phyloP scores from a whole-genome alignment of 169 alveolate genomes.

The Plasmodium billcollinsi region DNA sequence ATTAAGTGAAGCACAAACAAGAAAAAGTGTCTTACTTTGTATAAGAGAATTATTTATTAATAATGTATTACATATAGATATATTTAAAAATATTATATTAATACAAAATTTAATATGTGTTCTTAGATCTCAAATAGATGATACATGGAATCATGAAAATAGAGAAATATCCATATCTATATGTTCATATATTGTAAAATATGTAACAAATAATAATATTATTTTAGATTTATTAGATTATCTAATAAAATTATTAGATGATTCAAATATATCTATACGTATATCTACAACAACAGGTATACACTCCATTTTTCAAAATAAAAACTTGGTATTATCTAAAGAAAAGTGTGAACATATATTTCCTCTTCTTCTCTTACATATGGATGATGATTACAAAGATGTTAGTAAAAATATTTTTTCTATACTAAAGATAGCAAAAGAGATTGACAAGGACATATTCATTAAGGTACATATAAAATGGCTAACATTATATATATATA shows the following conservation, averaged over 20 bases:
- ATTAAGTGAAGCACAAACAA: slow-evolving; percentile 46
- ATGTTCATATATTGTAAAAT: slow-evolving; percentile 32
- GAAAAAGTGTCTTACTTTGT: slow-evolving; percentile 60
- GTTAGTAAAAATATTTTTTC: slow-evolving; percentile 39
- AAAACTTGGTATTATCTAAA: slow-evolving; percentile 17
- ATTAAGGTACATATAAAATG: slow-evolving; percentile 10
- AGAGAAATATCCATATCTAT: slow-evolving; percentile 57
- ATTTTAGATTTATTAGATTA: slow-evolving; percentile 41
- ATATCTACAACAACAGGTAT: slow-evolving; percentile 31
- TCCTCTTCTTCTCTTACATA: slow-evolving; percentile 42
- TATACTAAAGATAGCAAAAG: slow-evolving; percentile 25
- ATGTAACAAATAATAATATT: slow-evolving; percentile 32
- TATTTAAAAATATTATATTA: slow-evolving; percentile 28
- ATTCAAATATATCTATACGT: slow-evolving; percentile 45
- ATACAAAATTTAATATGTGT: slow-evolving; percentile 46
- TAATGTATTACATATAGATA: slow-evolving; percentile 10
- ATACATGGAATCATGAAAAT: slow-evolving; percentile 60
- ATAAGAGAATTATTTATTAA: slow-evolving; percentile 38
- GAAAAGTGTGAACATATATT: slow-evolving; percentile 29
- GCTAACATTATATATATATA: neutral
- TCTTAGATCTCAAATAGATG: slow-evolving; percentile 49
- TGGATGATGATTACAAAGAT: slow-evolving; percentile 45
- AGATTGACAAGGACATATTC: slow-evolving; percentile 6
- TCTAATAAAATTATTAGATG: slow-evolving; percentile 36
- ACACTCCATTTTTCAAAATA: slow-evolving; percentile 55